Evolutionary conservation across 805 yeast genomes (phyloP).

Genomic region (Nakazawaea holstii): DNA sequence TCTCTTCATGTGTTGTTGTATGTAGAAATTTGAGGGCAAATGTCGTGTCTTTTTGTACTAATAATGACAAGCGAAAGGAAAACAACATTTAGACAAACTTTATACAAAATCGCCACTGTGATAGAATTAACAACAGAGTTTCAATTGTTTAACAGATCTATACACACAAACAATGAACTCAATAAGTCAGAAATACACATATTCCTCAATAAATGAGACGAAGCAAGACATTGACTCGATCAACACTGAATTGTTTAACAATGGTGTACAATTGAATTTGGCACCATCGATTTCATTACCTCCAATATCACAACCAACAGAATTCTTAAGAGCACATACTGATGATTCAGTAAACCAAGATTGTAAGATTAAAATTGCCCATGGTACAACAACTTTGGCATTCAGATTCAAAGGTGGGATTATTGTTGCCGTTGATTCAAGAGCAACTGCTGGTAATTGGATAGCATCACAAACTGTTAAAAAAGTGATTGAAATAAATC

Average conservation of each 20-base stretch:
- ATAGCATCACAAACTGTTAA: conserved; percentile 97
- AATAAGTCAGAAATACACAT: conserved; percentile 22
- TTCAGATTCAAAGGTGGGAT: conserved; percentile 96
- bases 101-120: not conserved
- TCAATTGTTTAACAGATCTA: too few species aligned
- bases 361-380: conserved; percentile 93
- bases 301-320: conserved; percentile 84
- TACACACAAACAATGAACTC: conserved; percentile 17
- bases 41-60: too few species aligned
- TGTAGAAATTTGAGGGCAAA: too few species aligned
- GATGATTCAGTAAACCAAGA: conserved; percentile 92
- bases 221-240: conserved; percentile 2
- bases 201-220: conserved; percentile 13
- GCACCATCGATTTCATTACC: conserved; percentile 71
- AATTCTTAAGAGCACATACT: conserved; percentile 94
- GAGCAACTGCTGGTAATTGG: conserved; percentile 98
- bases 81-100: too few species aligned
- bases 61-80: too few species aligned
- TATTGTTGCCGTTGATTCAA: conserved; percentile 92
- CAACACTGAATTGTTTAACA: conserved; percentile 10
- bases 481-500: conserved; percentile 95
- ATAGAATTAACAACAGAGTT: too few species aligned
- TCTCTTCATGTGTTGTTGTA: too few species aligned
- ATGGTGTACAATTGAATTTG: conserved; percentile 24
- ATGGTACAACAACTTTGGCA: conserved; percentile 98